Conservation (phyloP, 768 basidiomycete species). For the Mycena albidolilacea region DNA sequence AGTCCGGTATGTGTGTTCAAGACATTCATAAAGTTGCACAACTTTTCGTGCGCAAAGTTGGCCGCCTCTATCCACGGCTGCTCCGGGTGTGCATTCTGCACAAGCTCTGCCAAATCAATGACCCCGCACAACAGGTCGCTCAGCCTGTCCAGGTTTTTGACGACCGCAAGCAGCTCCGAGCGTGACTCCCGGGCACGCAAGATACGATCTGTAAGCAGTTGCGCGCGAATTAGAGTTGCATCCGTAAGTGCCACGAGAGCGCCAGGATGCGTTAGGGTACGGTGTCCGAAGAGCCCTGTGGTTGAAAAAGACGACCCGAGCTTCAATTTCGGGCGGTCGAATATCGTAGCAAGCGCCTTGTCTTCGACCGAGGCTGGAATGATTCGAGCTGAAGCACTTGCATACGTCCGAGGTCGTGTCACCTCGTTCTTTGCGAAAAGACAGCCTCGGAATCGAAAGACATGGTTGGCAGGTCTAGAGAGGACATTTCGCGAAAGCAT, state of each 20-base stretch:
- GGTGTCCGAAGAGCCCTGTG: conserved; percentile 91
- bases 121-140: conserved; percentile 97
- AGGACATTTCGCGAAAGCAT: conserved; percentile 65
- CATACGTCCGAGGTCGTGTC: conserved; percentile 32
- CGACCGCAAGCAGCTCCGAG: conserved; percentile 84
- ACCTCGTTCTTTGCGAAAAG: conserved; percentile 52
- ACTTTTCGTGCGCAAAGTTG: conserved; percentile 88
- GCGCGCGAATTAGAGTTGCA: conserved; percentile 85
- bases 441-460: conserved; percentile 61
- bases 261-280: conserved; percentile 76
- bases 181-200: conserved; percentile 79
- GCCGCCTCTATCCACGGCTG: conserved; percentile 85
- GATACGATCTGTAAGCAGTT: conserved; percentile 88
- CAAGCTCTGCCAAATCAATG: conserved; percentile 95
- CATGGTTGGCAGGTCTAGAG: conserved; percentile 49
- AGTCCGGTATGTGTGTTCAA: conserved; percentile 94
- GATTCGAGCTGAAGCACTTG: conserved; percentile 49
- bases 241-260: conserved; percentile 82
- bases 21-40: conserved; percentile 98
- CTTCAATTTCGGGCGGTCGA: conserved; percentile 72
- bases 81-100: conserved; percentile 95
- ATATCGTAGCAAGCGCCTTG: conserved; percentile 74
- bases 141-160: conserved; percentile 96
- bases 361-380: conserved; percentile 79
- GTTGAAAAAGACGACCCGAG: conserved; percentile 59